These are phyloP conservation scores for Leccinum subgranulosum DNA, from an alignment of 768 basidiomycete species.

Conservation along the genomic window DNA sequence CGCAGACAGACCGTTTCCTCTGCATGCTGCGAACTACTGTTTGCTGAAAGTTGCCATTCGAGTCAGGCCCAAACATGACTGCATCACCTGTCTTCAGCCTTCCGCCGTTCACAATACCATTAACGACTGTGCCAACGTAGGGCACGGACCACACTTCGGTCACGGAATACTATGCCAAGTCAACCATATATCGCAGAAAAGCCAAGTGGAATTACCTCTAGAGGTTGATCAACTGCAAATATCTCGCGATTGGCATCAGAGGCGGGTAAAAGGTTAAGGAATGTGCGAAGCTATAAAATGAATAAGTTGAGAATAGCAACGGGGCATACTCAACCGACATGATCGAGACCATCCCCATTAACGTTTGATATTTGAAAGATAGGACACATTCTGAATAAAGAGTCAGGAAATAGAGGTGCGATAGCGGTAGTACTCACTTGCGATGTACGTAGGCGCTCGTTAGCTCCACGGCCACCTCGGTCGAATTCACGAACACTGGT, in stretches of 20 bases:
- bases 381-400: conserved; percentile 68
- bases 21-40: conserved; percentile 90
- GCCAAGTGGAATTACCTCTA: conserved; percentile 53
- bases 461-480: conserved; percentile 78
- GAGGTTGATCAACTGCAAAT: conserved; percentile 73
- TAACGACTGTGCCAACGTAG: conserved; percentile 81
- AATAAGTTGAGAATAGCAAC: conserved; percentile 10
- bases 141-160: conserved; percentile 89
- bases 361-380: conserved; percentile 94
- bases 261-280: conserved; percentile 87
- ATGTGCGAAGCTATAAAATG: conserved; percentile 65
- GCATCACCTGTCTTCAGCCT: conserved; percentile 74
- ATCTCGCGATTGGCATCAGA: conserved; percentile 82
- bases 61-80: conserved; percentile 86
- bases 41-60: conserved; percentile 81
- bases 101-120: conserved; percentile 80
- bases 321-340: conserved; percentile 40
- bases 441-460: conserved; percentile 72
- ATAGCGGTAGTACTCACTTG: conserved; percentile 41
- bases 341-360: conserved; percentile 86
- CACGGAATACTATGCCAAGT: conserved; percentile 61
- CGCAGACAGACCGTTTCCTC: conserved; percentile 68
- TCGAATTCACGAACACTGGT: conserved; percentile 81
- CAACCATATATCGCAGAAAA: background rate
- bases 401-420: background rate